These are phyloP conservation scores for Lineolata rhizophorae DNA, from an alignment of 495 filamentous ascomycete species.

Conservation along the genomic window DNA sequence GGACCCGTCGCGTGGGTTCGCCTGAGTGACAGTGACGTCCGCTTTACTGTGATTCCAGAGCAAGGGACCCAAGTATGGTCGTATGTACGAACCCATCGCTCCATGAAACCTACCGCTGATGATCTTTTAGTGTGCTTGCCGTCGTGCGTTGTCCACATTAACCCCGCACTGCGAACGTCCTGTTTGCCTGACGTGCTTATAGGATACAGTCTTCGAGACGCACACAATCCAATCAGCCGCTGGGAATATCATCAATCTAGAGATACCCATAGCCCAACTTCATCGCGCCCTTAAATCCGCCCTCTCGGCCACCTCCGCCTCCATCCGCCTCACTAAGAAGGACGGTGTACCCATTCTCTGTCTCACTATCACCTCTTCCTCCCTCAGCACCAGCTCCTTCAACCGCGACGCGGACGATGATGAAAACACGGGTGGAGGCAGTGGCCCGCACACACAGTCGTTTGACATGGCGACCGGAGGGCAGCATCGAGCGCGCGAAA, in stretches of 20 bases:
- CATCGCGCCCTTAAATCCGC: constrained; percentile 76
- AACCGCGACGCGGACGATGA: constrained; percentile 1
- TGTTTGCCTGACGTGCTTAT: too few relatives aligned
- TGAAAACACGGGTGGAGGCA: constrained; percentile 1
- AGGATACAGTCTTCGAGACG: constrained; percentile 74
- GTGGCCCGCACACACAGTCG: too few relatives aligned
- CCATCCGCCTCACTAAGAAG: constrained; percentile 79
- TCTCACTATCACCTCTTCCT: constrained; percentile 44
- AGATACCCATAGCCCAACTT: constrained; percentile 62
- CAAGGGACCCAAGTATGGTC: constrained; percentile 93
- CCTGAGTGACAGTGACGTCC: constrained; percentile 62
- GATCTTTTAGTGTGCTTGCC: constrained; percentile 13
- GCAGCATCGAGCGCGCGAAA: constrained; percentile 33
- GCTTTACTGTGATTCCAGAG: constrained; percentile 88
- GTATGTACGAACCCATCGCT: constrained; percentile 28
- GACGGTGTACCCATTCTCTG: constrained; percentile 64
- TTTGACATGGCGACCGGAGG: too few relatives aligned
- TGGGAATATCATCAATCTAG: constrained; percentile 79
- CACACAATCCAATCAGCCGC: constrained; percentile 73
- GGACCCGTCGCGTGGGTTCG: constrained; percentile 89
- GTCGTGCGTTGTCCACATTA: constrained; percentile 11
- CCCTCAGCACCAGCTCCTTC: background rate
- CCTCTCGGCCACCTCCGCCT: constrained; percentile 47
- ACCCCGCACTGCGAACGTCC: constrained; percentile 2
- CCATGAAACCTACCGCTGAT: background rate